phyloP scores from a whole-genome alignment of 257 asterid species.

The Gentiana macrophylla region DNA sequence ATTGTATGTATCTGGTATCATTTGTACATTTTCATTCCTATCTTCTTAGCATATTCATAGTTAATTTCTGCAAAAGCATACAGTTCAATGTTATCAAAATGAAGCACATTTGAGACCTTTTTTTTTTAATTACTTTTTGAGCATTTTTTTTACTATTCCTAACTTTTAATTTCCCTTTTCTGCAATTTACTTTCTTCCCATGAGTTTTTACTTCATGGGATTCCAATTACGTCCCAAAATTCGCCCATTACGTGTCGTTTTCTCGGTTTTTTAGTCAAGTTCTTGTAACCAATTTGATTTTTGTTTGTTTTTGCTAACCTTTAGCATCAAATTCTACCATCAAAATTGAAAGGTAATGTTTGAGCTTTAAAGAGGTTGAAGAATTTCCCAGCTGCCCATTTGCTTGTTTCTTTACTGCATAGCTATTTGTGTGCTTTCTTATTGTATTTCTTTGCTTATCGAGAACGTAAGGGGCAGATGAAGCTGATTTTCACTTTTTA shows the following conservation, averaged over 20 bases:
- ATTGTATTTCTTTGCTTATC: conserved; percentile 13
- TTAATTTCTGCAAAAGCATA: no score
- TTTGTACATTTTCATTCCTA: no score
- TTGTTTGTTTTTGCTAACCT: conserved; percentile 3
- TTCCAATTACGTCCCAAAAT: not conserved
- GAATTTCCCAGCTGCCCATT: conserved; percentile 11
- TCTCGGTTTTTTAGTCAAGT: conserved; percentile 14
- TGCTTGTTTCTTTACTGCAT: conserved; percentile 19
- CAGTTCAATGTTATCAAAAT: no score
- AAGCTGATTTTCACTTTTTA: not conserved
- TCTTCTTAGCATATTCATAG: no score
- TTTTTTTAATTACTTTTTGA: no score
- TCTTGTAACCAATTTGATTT: conserved; percentile 5
- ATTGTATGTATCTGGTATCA: no score
- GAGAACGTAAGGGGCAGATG: not conserved
- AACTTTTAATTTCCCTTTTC: not conserved
- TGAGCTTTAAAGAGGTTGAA: no score
- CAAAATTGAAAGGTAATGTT: no score
- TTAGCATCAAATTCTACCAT: not conserved
- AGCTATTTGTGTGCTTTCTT: conserved; percentile 21
- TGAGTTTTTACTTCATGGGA: conserved; percentile 1
- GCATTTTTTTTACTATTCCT: no score
- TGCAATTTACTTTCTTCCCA: conserved; percentile 1
- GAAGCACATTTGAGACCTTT: no score
- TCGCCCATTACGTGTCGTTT: conserved; percentile 4